Percentiles rank a stretch among this genome's conserved stretches.
Conservation (phyloP, 2,329 filamentous ascomycete genomes). For the Aulographum hederae region DNA sequence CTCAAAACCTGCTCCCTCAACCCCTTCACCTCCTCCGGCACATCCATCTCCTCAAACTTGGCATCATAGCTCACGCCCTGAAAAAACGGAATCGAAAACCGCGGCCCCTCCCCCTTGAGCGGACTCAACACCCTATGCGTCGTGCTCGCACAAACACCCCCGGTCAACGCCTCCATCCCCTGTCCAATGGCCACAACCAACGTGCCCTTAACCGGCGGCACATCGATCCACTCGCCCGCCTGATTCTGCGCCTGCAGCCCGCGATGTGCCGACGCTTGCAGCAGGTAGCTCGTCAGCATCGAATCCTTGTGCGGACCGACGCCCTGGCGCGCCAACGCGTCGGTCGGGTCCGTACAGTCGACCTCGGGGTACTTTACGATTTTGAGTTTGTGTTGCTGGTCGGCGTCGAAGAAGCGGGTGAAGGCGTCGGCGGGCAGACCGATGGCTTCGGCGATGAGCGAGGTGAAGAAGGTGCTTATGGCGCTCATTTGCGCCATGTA, state of each 20-base stretch:
- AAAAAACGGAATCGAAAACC: conserved; percentile 75
- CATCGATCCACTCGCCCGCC: conserved; percentile 63
- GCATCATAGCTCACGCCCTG: conserved; percentile 69
- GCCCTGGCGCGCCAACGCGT: conserved; percentile 38
- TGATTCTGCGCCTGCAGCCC: conserved; percentile 75
- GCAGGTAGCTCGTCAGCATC: conserved; percentile 65
- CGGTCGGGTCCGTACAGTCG: conserved; percentile 6
- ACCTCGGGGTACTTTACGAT: conserved; percentile 70
- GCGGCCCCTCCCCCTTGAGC: conserved; percentile 45
- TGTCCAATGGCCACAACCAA: conserved; percentile 79
- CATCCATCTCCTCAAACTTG: conserved; percentile 58
- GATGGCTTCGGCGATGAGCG: conserved; percentile 70
- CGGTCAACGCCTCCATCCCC: conserved; percentile 69
- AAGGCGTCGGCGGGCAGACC: conserved; percentile 52
- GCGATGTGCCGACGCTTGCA: conserved; percentile 59
- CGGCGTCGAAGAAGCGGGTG: conserved; percentile 54
- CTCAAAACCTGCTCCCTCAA: conserved; percentile 42
- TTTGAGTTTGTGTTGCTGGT: conserved; percentile 72
- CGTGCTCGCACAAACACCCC: conserved; percentile 63
- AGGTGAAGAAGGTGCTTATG: conserved; percentile 57
- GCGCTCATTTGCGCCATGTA: conserved; percentile 62
- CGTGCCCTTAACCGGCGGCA: conserved; percentile 55
- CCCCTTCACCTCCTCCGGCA: conserved; percentile 43
- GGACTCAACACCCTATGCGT: conserved; percentile 74
- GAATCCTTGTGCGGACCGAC: conserved; percentile 71